A percentile compares a stretch with the other conserved stretches of the same genome.
phyloP scores from a whole-genome alignment of 2,329 filamentous ascomycete genomes.

The Botryotinia narcissicola region DNA sequence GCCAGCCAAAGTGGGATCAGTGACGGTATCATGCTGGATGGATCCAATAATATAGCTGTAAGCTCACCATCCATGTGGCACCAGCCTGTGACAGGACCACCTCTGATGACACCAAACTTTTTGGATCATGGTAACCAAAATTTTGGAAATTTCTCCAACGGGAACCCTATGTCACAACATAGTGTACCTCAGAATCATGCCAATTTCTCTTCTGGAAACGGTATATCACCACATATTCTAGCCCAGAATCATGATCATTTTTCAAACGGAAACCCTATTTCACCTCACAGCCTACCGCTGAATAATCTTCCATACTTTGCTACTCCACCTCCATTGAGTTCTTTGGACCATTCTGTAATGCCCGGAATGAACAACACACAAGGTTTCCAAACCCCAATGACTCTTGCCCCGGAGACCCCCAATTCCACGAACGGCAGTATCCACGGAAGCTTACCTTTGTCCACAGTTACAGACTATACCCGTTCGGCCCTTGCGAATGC shows the following conservation, averaged over 20 bases:
- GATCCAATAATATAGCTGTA: slow-evolving; percentile 61
- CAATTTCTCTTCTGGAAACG: slow-evolving; percentile 69
- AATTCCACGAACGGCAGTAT: slow-evolving; percentile 63
- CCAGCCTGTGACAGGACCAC: slow-evolving; percentile 65
- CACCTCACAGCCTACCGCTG: slow-evolving; percentile 61
- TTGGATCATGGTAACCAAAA: slow-evolving; percentile 72
- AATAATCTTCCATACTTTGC: slow-evolving; percentile 78
- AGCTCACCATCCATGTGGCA: slow-evolving; percentile 65
- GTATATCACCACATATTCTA: slow-evolving; percentile 59
- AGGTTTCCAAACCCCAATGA: slow-evolving; percentile 64
- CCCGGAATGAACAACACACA: slow-evolving; percentile 57
- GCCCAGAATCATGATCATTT: slow-evolving; percentile 72
- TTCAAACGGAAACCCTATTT: slow-evolving; percentile 64
- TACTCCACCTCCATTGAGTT: slow-evolving; percentile 72
- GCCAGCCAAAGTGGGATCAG: slow-evolving; percentile 89
- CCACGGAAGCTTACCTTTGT: slow-evolving; percentile 56
- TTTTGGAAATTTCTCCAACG: slow-evolving; percentile 73
- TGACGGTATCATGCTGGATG: slow-evolving; percentile 81
- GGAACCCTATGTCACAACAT: slow-evolving; percentile 68
- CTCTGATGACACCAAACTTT: slow-evolving; percentile 61
- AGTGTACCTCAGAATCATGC: slow-evolving; percentile 41
- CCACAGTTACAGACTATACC: slow-evolving; percentile 64
- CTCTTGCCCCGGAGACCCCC: slow-evolving; percentile 70
- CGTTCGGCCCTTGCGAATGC: slow-evolving; percentile 60
- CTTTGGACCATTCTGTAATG: slow-evolving; percentile 70